Base-by-base conservation (phyloP, 306 rosid genomes). In the Trifolium fragiferum region DNA sequence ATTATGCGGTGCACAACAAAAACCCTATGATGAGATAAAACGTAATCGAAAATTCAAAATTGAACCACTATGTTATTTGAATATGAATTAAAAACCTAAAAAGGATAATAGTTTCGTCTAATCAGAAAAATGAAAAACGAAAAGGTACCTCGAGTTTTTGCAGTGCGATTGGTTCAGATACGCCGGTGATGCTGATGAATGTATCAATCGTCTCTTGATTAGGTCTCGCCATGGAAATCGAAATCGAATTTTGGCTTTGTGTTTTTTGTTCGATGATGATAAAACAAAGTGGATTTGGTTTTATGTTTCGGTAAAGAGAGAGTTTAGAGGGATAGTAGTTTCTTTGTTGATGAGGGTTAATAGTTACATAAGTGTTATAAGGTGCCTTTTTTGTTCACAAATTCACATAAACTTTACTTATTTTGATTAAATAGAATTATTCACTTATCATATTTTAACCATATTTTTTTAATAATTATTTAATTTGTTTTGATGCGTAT, bases 131-230 rank as follows among this genome's bases (percentile, higher is more conserved):
- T 1, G 49, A 35, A 58, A 50, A 65, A 37, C 9, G 9, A 10
- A 8, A 41, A 33, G 21, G 16, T 0, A 92, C 98, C 97, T 88
- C 78, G 8, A 93, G 92, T 59, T 72, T 86, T 32, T 88, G 92
- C 49, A 82, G 69, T 46, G 98, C 97, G 72, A 85, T 67, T 25
- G 86, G 83, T 62, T 87, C 87, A 43, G 97, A 69, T 33, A 80
- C 84, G 13, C 97, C 97, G 8, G 98, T 91, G 78, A 93, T 83
- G 84, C 83, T 76, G 55, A 91, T 87, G 80, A 93, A 93, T 8
- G 92, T 91, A 1, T 88, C 97, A 61, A 93, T 84, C 54, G 92
- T 87, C 68, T 89, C 93, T 70, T 87, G 97, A 85, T 83, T 76
- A 69, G 93, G 97, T 78, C 82, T 85, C 78, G 93, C 92, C 98